A percentile compares a stretch with the other conserved stretches of the same genome.
Conservation (phyloP, 495 filamentous ascomycete genomes). For the Podospora fimiseda region DNA sequence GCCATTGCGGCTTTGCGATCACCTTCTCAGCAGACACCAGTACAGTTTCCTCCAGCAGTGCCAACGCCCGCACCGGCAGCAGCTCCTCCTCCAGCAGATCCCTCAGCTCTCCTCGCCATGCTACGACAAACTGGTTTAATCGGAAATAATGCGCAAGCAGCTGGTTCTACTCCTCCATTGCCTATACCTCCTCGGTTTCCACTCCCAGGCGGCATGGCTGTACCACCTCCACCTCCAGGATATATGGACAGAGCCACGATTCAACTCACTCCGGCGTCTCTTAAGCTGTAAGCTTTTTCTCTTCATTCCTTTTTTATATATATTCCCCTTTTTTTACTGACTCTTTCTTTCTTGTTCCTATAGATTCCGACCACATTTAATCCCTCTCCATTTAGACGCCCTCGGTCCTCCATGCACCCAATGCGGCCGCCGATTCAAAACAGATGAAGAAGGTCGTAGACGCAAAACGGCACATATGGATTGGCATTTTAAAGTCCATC, state of each 20-base stretch:
- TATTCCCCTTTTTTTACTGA: slow-evolving; percentile 18
- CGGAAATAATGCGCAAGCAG: slow-evolving; percentile 21
- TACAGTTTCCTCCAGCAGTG: slow-evolving; percentile 17
- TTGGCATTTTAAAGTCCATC: slow-evolving; percentile 95
- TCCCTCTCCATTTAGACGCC: slow-evolving; percentile 67
- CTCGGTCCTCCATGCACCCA: slow-evolving; percentile 80
- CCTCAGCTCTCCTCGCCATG: slow-evolving; percentile 43
- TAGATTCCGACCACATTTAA: slow-evolving; percentile 70
- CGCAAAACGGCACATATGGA: slow-evolving; percentile 92
- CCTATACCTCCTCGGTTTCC: slow-evolving; percentile 10
- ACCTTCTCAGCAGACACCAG: neutral
- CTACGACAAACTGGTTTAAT: slow-evolving; percentile 46
- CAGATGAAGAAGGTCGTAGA: slow-evolving; percentile 67
- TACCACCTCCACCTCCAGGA: neutral
- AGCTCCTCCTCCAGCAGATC: slow-evolving; percentile 20
- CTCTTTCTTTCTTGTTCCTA: slow-evolving; percentile 20
- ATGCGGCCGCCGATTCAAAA: slow-evolving; percentile 80
- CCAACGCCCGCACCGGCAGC: slow-evolving; percentile 5
- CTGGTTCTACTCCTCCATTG: slow-evolving; percentile 33
- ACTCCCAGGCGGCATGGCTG: neutral
- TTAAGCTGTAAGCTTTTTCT: slow-evolving; percentile 34
- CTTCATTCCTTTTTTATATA: slow-evolving; percentile 9
- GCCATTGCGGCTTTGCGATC: slow-evolving; percentile 14
- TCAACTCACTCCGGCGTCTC: slow-evolving; percentile 5
- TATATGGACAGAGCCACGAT: slow-evolving; percentile 25